Evolutionary conservation across 345 rosid genomes (phyloP), one percentile per base, ranked within the genome.

Genomic region (Euphorbia pulcherrima): DNA sequence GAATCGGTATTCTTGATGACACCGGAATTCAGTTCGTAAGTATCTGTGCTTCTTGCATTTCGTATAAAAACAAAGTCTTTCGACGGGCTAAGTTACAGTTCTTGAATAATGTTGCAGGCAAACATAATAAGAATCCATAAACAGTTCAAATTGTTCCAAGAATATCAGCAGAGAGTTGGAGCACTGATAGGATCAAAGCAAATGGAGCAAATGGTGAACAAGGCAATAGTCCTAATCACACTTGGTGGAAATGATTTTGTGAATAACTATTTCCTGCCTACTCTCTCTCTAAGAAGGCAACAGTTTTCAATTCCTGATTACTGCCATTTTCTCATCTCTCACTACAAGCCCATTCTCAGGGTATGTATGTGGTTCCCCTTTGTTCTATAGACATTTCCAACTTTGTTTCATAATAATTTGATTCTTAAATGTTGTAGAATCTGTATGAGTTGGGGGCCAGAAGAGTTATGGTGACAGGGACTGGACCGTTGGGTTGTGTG

Each of bases 231-330:
- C 17, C 71, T 72, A 1, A 72, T 72, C 9, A 72, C 76, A 23
- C 58, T 72, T 4, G 76, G 76, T 44, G 76, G 76, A 29, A 72
- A 72, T 28, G 76, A 72, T 37, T 72, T 72, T 26, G 76, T 72
- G 6, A 72, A 72, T 62, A 72, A 72, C 13, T 72, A 72, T 40
- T 72, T 46, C 60, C 39, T 72, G 54, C 53, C 62, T 8, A 64
- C 76, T 12, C 50, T 65, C 46, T 66, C 76, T 2, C 13, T 64
- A 8, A 66, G 71, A 64, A 66, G 71, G 37, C 50, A 55, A 50
- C 71, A 66, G 14, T 65, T 65, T 14, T 18, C 54, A 5, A n/a
- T 72, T 17, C 76, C 76, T 17, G 65, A 58, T 50, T 72, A 47
- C 52, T 63, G 62, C 66, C 33, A 21, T 1, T 51, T 13, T 33